These are phyloP conservation scores for Populus davidiana DNA, from an alignment of 345 rosid genomes.

Conservation along the genomic window DNA sequence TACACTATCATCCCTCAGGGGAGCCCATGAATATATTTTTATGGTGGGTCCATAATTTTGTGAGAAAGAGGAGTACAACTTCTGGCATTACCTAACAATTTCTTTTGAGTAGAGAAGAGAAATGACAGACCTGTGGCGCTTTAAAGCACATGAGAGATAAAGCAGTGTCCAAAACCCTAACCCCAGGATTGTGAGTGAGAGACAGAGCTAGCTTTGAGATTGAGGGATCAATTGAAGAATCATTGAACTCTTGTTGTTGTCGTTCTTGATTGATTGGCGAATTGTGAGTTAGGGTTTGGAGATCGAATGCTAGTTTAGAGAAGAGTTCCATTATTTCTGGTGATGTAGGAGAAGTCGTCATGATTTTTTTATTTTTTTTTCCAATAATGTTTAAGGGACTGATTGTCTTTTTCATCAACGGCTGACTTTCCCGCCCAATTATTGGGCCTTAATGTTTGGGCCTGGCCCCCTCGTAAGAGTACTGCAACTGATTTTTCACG, in stretches of 20 bases:
- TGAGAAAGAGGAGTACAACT: too few species aligned
- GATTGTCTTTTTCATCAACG: background rate
- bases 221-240: conserved; percentile 37
- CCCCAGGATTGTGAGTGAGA: conserved; percentile 38
- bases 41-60: too few species aligned
- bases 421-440: conserved; percentile 22
- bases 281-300: conserved; percentile 16
- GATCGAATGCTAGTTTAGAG: conserved; percentile 42
- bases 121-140: conserved; percentile 51
- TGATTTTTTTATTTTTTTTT: too few species aligned
- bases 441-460: background rate
- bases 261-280: background rate
- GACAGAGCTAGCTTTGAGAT: conserved; percentile 54
- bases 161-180: conserved; percentile 58
- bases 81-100: too few species aligned
- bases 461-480: too few species aligned
- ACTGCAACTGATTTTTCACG: too few species aligned
- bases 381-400: too few species aligned
- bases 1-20: too few species aligned
- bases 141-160: conserved; percentile 69
- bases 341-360: background rate
- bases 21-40: too few species aligned
- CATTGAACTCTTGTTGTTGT: conserved; percentile 15
- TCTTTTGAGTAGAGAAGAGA: background rate
- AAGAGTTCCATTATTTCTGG: conserved; percentile 43